Evolutionary conservation across 352 stramenopile genomes (phyloP), one percentile per base, ranked within the genome.

Genomic region (Globisporangium spinosum): DNA sequence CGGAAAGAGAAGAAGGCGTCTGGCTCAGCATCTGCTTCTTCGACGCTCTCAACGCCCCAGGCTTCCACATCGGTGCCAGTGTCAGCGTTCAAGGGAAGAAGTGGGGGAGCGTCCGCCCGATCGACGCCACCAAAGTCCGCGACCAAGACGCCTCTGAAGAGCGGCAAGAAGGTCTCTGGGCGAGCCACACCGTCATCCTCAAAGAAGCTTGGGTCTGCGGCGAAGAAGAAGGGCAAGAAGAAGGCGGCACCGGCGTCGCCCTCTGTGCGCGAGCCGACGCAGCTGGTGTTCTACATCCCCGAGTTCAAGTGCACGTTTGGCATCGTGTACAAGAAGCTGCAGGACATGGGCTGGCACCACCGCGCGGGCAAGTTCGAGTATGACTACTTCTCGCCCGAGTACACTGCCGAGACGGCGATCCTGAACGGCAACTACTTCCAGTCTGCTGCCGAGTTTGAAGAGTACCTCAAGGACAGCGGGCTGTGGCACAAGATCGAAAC

Each of bases 321-420:
- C 25, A 74, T 85, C 29, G 76, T 93, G 58, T 91, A 90, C 59
- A 56, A 78, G 45, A 80, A 74, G 55, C 73, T 93, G 25, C 76
- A 93, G 68, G 65, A 80, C 5, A 68, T 78, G 9, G 85, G 85
- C 20, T 93, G 83, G 83, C 69, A 82, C 61, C 77, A 91, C 71
- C 77, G 70, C 10, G 72, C 62, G 6, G 85, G 85, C 10, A 64
- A 68, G 40, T 93, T 93, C 32, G 85, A 89, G 74, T 93, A 93
- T 70, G 85, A 93, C 66, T 93, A 93, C 77, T 93, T 93, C 47
- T 82, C 83, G 29, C 85, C 85, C 2, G 77, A 76, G 8, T 91
- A 86, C 75, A 86, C 76, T 13, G 71, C 82, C 12, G 73, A 77
- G 8, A 90, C 64, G 3, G 80, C 85, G 22, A 73, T 83, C 43